A percentile compares a stretch with the other conserved stretches of the same genome.
Conservation (phyloP, 495 filamentous ascomycete species). For the Xylaria curta region DNA sequence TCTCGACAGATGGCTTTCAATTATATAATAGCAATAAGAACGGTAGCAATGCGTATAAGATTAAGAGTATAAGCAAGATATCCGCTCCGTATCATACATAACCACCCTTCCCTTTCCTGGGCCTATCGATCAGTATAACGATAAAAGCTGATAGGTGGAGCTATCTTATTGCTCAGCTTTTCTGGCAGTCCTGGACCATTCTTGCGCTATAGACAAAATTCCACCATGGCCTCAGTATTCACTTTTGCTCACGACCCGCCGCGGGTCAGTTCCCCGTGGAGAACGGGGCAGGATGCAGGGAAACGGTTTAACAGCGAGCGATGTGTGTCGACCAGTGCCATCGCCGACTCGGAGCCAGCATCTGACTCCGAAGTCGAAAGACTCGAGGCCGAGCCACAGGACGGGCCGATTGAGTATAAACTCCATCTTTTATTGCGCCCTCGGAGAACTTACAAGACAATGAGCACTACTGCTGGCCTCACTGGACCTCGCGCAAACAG, state of each 20-base stretch:
- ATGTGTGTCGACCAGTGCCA: slow-evolving; percentile 39
- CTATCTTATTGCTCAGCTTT: background rate
- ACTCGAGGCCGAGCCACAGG: slow-evolving; percentile 88
- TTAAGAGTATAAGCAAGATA: slow-evolving; percentile 29
- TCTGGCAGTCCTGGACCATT: slow-evolving; percentile 1
- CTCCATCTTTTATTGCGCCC: slow-evolving; percentile 87
- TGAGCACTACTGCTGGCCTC: slow-evolving; percentile 52
- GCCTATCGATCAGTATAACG: background rate
- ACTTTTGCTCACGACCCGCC: slow-evolving; percentile 90
- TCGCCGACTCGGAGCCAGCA: slow-evolving; percentile 57
- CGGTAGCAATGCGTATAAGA: slow-evolving; percentile 23
- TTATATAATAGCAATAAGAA: slow-evolving; percentile 36
- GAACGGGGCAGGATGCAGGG: slow-evolving; percentile 54
- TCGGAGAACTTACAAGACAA: slow-evolving; percentile 71
- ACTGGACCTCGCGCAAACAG: slow-evolving; percentile 64
- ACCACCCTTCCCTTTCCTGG: background rate
- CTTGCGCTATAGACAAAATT: background rate
- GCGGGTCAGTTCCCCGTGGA: slow-evolving; percentile 89
- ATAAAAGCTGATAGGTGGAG: background rate
- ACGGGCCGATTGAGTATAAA: slow-evolving; percentile 96
- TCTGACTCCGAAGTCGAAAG: slow-evolving; percentile 76
- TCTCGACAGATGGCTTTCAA: slow-evolving; percentile 39
- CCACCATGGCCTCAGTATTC: slow-evolving; percentile 91
- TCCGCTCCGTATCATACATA: slow-evolving; percentile 4
- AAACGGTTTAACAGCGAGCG: slow-evolving; percentile 38